Percentiles rank a stretch among this genome's conserved stretches.
Evolutionary conservation across 2,329 filamentous ascomycete species (phyloP).

Genomic region (Aspergillus brasiliensis): DNA sequence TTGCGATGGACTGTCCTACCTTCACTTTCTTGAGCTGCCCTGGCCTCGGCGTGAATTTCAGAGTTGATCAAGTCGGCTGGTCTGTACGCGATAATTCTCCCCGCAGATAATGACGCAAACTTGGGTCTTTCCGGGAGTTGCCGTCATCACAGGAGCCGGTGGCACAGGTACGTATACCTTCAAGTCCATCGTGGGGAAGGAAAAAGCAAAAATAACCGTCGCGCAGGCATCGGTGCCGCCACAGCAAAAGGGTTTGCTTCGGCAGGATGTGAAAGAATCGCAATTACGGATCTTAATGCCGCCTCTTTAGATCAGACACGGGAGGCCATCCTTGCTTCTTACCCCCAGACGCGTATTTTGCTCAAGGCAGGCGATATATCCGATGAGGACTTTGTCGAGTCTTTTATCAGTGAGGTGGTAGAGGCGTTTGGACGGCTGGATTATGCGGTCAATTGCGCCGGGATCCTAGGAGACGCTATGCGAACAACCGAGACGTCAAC

Average conservation of each 20-base stretch:
- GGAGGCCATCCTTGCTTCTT: constrained; percentile 30
- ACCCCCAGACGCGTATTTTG: constrained; percentile 40
- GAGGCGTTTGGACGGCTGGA: constrained; percentile 53
- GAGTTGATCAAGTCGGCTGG: background rate
- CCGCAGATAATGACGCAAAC: constrained; percentile 12
- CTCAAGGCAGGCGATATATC: constrained; percentile 51
- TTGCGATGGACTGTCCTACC: no score
- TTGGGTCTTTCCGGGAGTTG: constrained; percentile 47
- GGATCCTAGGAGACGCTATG: constrained; percentile 40
- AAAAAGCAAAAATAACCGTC: background rate
- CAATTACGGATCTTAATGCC: constrained; percentile 56
- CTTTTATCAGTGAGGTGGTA: constrained; percentile 33
- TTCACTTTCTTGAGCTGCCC: no score
- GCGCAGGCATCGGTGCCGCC: constrained; percentile 58
- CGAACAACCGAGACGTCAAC: constrained; percentile 48
- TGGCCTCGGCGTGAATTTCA: background rate
- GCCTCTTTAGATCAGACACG: constrained; percentile 39
- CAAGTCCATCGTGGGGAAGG: no score
- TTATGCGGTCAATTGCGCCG: constrained; percentile 60
- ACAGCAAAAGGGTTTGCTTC: constrained; percentile 54
- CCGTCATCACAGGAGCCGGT: constrained; percentile 52
- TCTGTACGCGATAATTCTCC: background rate
- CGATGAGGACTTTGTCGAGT: constrained; percentile 48
- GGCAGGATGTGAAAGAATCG: constrained; percentile 54
- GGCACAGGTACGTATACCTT: constrained; percentile 42